Conservation (phyloP, 1,139 yeast genomes). For the Suhomyces atakaporum region DNA sequence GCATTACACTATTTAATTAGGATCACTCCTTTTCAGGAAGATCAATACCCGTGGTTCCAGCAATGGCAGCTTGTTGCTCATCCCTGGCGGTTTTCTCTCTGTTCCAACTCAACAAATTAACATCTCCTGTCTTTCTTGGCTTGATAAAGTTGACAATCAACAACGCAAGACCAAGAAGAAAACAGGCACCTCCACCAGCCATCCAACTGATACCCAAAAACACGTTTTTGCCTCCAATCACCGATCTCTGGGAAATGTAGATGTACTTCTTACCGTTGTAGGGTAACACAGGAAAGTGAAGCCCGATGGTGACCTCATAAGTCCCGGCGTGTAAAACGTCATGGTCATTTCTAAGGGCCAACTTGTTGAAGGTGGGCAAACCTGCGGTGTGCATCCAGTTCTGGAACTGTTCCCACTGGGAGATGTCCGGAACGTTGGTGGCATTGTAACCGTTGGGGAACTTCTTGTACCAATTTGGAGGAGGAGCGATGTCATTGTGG, state of each 20-base stretch:
- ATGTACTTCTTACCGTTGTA: constrained; percentile 83
- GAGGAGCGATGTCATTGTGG: constrained; percentile 79
- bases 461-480: constrained; percentile 87
- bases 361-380: constrained; percentile 78
- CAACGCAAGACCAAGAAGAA: constrained; percentile 59
- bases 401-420: constrained; percentile 80
- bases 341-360: constrained; percentile 78
- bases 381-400: constrained; percentile 99
- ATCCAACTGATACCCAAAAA: constrained; percentile 90
- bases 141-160: constrained; percentile 60
- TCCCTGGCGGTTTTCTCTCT: constrained; percentile 33
- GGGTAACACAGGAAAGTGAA: constrained; percentile 84
- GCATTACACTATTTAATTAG: too few species aligned
- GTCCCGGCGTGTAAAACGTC: constrained; percentile 62
- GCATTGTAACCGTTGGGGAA: constrained; percentile 91
- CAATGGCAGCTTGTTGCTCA: constrained; percentile 17
- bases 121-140: constrained; percentile 78
- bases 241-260: constrained; percentile 80
- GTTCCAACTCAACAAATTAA: constrained; percentile 73
- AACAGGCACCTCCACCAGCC: constrained; percentile 89
- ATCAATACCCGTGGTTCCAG: constrained; percentile 8
- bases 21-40: constrained; percentile 8
- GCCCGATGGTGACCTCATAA: constrained; percentile 71
- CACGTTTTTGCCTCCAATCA: constrained; percentile 86
- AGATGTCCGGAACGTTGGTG: constrained; percentile 79